Base-by-base conservation (phyloP, 495 filamentous ascomycete genomes). In the Penicillium salamii region DNA sequence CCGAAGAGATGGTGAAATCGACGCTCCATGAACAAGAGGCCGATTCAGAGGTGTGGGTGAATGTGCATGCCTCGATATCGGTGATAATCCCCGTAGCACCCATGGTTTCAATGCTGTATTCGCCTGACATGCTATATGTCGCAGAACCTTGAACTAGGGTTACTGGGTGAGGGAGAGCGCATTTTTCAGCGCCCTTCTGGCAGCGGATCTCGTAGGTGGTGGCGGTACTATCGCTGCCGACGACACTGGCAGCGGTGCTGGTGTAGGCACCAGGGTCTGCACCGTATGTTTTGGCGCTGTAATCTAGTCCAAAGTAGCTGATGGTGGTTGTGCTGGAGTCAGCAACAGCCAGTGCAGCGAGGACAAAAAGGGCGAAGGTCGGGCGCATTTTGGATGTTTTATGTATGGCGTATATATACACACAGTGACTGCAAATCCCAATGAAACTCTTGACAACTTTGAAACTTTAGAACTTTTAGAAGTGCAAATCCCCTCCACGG, bases 161-260 rank as follows among this genome's bases (percentile, higher is more conserved):
- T 14, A 39, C 47, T n/a, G 65, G 58, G 2, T 37, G 26, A 21
- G 51, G 14, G 24, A 62, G 36, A 3, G 46, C 20, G 38, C 65
- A 68, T 29, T 59, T 42, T 13, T 41, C 35, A 5, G 64, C 64
- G 28, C 19, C 53, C 20, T 26, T 37, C 14, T 50, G 11, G 20
- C 65, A 68, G 37, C n/a, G 29, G 18, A 68, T 40, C n/a, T 59
- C 34, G 51, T 63, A 68, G 42, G 65, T 68, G 13, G 65, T 65
- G 5, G 52, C 55, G 9, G 29, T 21, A 9, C 53, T 49, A 42
- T 64, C 58, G 50, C 63, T 47, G 36, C 45, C 55, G n/a, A 41
- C 43, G 6, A 66, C 47, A 26, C 65, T 59, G 46, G 46, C 65
- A 9, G 37, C 62, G 19, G 42, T 50, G 57, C 65, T 63, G 15